Evolutionary conservation across 2,329 filamentous ascomycete genomes (phyloP), one percentile per base, ranked within the genome.

Genomic region (Talaromyces sp.): DNA sequence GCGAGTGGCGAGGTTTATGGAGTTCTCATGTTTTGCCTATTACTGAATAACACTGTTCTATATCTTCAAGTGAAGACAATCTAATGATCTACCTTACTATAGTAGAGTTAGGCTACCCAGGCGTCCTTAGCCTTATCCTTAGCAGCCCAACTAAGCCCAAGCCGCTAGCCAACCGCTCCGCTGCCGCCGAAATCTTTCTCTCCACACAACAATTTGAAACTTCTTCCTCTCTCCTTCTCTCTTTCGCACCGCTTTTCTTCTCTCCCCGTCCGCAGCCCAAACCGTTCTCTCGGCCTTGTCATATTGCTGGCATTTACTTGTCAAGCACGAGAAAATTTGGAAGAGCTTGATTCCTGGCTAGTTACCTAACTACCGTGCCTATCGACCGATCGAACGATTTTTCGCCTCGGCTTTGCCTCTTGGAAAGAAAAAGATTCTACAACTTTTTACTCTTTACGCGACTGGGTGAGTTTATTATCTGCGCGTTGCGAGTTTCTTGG

Each of bases 261-360:
- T 68, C 73, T 70, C 70, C 49, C 68, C 65, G 68, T 69, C 71
- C 68, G 69, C 72, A 70, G 68, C 67, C 66, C 65, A 65, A n/a
- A n/a, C n/a, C n/a, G n/a, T 64, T 68, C 69, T 69, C 66, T 69
- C 69, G 70, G 67, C 66, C 63, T 62, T 71, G 73, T 72, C 69
- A 67, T 59, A 59, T 75, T 76, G 79, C 80, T 81, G 80, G 79
- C 80, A 82, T 82, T 82, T 76, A 80, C 79, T 82, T 82, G 80
- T 81, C 80, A 78, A 82, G 80, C 79, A 79, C 72, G 70, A 73
- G 75, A 72, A 38, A 70, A 67, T 69, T 65, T 64, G 68, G 34
- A 74, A 71, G 72, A 75, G 72, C 73, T 72, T 72, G 72, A 73
- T 75, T 60, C 69, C 68, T 69, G 36, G 31, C 27, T n/a, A n/a